Evolutionary conservation across 2,329 filamentous ascomycete genomes (phyloP).

Genomic region (Cladosporium sp.): DNA sequence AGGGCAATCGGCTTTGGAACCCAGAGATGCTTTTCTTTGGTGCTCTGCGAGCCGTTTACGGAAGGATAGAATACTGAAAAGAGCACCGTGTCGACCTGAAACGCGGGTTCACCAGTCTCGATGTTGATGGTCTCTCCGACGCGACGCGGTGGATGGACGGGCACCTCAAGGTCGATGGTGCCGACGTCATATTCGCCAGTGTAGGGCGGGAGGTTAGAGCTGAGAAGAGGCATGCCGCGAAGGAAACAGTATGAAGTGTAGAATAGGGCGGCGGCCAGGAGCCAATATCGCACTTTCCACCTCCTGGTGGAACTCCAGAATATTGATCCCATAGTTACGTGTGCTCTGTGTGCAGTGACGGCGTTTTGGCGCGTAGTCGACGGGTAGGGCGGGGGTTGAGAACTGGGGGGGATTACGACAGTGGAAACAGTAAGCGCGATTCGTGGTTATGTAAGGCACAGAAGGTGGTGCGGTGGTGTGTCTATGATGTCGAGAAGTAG

Average conservation of each 20-base stretch:
- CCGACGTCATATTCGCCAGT: slow-evolving; percentile 41
- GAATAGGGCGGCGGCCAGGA: slow-evolving; percentile 11
- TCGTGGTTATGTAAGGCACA: too few relatives aligned
- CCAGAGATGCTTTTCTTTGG: slow-evolving; percentile 36
- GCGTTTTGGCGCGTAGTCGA: not conserved
- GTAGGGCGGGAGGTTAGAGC: slow-evolving; percentile 38
- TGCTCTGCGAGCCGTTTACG: slow-evolving; percentile 21
- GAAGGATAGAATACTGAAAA: slow-evolving; percentile 45
- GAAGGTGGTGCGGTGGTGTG: too few relatives aligned
- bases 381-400: too few relatives aligned
- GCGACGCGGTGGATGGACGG: slow-evolving; percentile 31
- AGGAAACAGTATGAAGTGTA: slow-evolving; percentile 35
- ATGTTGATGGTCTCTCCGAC: slow-evolving; percentile 36
- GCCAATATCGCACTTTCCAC: slow-evolving; percentile 9
- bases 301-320: slow-evolving; percentile 3
- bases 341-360: not conserved
- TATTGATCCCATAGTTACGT: slow-evolving; percentile 1
- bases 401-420: too few relatives aligned
- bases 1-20: slow-evolving; percentile 40
- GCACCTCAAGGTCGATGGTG: slow-evolving; percentile 40
- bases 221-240: slow-evolving; percentile 39
- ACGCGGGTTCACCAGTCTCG: slow-evolving; percentile 36
- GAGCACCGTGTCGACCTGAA: slow-evolving; percentile 42
- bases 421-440: too few relatives aligned
- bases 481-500: too few relatives aligned